These are phyloP conservation scores for Diutina ranongensis DNA, from an alignment of 1,139 yeast species.

Conservation along the genomic window DNA sequence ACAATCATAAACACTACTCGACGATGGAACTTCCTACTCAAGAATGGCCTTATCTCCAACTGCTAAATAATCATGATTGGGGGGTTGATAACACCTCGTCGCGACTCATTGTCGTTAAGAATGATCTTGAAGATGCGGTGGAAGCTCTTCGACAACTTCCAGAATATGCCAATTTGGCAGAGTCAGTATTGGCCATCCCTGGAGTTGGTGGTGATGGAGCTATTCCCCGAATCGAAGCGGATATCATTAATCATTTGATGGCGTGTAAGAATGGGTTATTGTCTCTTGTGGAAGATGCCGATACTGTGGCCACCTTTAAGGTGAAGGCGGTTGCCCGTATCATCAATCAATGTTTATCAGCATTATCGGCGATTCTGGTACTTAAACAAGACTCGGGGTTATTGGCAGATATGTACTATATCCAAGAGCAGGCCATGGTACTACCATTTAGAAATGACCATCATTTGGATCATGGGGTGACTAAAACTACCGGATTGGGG, in stretches of 20 bases:
- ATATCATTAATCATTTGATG: neutral
- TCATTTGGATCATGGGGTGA: constrained; percentile 1
- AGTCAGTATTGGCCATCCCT: neutral
- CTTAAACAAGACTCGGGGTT: neutral
- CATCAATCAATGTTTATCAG: neutral
- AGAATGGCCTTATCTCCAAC: constrained; percentile 1
- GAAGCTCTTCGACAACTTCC: neutral
- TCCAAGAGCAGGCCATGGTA: neutral
- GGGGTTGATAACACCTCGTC: neutral
- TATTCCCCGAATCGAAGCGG: neutral
- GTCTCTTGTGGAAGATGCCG: neutral
- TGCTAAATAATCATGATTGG: neutral
- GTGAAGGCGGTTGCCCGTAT: neutral
- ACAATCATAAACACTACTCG: neutral
- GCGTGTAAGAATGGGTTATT: constrained; percentile 1
- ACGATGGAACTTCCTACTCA: neutral
- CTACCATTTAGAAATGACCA: neutral
- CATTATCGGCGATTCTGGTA: neutral
- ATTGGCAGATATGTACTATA: neutral
- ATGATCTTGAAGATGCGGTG: neutral
- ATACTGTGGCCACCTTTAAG: neutral
- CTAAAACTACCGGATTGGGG: neutral
- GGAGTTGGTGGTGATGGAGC: neutral
- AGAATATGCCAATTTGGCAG: neutral
- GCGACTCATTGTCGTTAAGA: neutral